Evolutionary conservation across 2,329 filamentous ascomycete genomes (phyloP), one percentile per base, ranked within the genome.

Genomic region (Xylariales sp.): DNA sequence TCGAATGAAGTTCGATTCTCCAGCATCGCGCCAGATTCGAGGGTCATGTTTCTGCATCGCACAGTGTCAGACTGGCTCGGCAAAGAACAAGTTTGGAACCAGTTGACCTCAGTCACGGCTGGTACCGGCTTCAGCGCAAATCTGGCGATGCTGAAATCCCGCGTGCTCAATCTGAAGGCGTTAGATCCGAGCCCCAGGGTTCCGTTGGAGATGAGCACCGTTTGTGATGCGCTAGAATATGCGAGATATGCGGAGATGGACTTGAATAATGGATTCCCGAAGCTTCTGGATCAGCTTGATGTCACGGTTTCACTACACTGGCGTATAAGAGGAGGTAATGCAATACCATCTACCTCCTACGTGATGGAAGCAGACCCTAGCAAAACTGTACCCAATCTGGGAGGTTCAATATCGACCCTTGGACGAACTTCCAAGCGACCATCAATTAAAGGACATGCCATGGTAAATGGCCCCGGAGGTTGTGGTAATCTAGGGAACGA

Each of bases 81-180:
- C n/a, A n/a, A n/a, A n/a, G n/a, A n/a, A n/a, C n/a, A n/a, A n/a
- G 17, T 33, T 8, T 33, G 30, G 18, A 14, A 21, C 4, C 17
- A 13, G 11, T 12, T 33, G 17, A 10, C 23, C 16, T 19, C 30
- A 18, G 10, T 17, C 6, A 33, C 30, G 10, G 16, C 30, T 6
- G 18, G 13, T n/a, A 18, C 16, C 11, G 30, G 5, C 8, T 33
- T 33, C 18, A 33, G 30, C 18, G 17, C 30, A 33, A 18, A 33
- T 14, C 30, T 33, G 11, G 30, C 15, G 6, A 33, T 33, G 30
- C 17, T 33, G 14, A 33, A 33, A 33, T 33, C 30, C 13, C 19
- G 30, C 16, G n/a, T 33, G 11, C 14, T 33, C 17, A 14, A 18
- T 14, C 18, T 33, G 15, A 33, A 33, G 14, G 19, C 15, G 14